Percentiles rank a stretch among this genome's conserved stretches.
These are phyloP conservation scores for Aspergillus pseudoterreus DNA, from an alignment of 2,329 filamentous ascomycete species.

Conservation along the genomic window DNA sequence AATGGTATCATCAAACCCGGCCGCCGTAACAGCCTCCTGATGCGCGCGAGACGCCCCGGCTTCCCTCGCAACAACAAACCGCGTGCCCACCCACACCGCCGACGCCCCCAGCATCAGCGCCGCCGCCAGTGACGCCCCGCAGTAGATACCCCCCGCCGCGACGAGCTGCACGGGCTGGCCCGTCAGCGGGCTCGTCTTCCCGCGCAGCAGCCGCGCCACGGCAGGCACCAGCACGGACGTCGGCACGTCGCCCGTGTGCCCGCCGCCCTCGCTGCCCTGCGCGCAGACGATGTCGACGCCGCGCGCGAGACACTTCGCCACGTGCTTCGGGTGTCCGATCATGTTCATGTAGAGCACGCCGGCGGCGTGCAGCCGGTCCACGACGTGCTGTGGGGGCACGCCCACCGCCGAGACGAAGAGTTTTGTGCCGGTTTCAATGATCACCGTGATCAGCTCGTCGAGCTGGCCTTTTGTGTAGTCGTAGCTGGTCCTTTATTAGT, in stretches of 20 bases:
- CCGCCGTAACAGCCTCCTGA: conserved; percentile 90
- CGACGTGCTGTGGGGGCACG: conserved; percentile 81
- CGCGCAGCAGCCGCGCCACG: conserved; percentile 75
- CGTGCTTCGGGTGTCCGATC: conserved; percentile 99
- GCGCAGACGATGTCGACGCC: conserved; percentile 97
- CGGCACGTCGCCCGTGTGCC: conserved; percentile 91
- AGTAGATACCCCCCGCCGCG: conserved; percentile 90
- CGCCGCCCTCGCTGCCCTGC: conserved; percentile 95
- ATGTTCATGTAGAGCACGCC: conserved; percentile 99
- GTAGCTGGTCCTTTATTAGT: conserved; percentile 59
- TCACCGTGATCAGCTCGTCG: conserved; percentile 79
- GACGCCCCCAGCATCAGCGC: conserved; percentile 87
- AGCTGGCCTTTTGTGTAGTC: conserved; percentile 99
- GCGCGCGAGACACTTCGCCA: conserved; percentile 87
- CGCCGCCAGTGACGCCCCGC: conserved; percentile 84
- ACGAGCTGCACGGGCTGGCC: conserved; percentile 85
- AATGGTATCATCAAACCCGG: conserved; percentile 91
- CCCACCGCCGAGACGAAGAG: conserved; percentile 97
- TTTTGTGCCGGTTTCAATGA: conserved; percentile 86
- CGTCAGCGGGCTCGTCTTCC: conserved; percentile 80
- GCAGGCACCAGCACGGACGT: conserved; percentile 90
- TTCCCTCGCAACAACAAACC: conserved; percentile 91
- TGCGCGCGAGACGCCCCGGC: conserved; percentile 89
- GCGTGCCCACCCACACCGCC: conserved; percentile 94
- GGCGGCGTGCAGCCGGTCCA: conserved; percentile 82